These are phyloP conservation scores for Rhizopogon rudus DNA, from an alignment of 768 basidiomycete genomes.

Conservation along the genomic window DNA sequence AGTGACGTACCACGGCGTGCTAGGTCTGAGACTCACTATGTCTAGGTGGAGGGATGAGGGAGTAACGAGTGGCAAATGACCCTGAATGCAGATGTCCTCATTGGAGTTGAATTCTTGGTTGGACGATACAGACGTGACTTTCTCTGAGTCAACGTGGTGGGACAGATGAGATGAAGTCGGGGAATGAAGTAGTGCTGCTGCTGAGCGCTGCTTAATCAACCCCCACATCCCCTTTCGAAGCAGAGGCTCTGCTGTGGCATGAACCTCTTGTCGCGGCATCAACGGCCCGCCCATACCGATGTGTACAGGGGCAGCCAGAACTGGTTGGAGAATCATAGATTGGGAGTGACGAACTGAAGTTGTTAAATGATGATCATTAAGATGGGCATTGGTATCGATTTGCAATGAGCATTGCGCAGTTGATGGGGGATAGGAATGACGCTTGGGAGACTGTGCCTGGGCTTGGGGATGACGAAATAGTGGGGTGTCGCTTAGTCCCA, in stretches of 20 bases:
- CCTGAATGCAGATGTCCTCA: background rate
- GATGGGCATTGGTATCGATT: conserved; percentile 1
- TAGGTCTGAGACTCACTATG: conserved; percentile 14
- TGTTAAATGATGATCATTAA: background rate
- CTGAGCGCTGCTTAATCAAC: conserved; percentile 2
- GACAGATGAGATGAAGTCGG: background rate
- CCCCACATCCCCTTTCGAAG: conserved; percentile 1
- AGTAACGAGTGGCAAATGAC: conserved; percentile 17
- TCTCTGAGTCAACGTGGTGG: background rate
- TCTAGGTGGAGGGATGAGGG: conserved; percentile 22
- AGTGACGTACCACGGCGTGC: background rate
- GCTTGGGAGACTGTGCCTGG: background rate
- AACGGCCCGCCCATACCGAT: background rate
- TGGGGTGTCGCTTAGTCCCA: background rate
- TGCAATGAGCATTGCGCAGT: conserved; percentile 1
- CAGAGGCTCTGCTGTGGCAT: background rate
- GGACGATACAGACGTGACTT: background rate
- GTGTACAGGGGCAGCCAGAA: background rate
- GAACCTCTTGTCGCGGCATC: background rate
- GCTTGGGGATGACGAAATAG: background rate
- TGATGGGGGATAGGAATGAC: background rate
- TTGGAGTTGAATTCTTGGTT: background rate
- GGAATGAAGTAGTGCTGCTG: no score
- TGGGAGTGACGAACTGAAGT: background rate
- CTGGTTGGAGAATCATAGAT: background rate